These are phyloP conservation scores for Kappamyces sp. DNA, from an alignment of 192 early-diverging fungal species.

Conservation along the genomic window DNA sequence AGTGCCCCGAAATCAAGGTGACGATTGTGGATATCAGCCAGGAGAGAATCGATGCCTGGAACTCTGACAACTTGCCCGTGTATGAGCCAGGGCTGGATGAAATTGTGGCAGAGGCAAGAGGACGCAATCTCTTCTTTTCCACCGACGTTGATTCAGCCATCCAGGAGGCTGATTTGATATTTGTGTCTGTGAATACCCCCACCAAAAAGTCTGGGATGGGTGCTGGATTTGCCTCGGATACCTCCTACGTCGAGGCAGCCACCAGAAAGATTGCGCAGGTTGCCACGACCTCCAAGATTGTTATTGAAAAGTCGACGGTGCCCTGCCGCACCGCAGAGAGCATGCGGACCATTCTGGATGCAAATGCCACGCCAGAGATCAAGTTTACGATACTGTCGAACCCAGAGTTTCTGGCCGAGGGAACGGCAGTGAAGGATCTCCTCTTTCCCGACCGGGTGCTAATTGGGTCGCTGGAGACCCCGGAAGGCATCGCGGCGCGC, in stretches of 20 bases:
- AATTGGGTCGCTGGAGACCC: constrained; percentile 72
- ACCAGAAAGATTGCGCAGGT: constrained; percentile 76
- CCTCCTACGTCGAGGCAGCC: constrained; percentile 77
- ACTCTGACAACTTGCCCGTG: constrained; percentile 79
- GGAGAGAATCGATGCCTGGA: constrained; percentile 82
- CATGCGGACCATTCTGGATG: constrained; percentile 78
- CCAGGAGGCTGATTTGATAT: constrained; percentile 74
- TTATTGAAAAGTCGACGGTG: constrained; percentile 92
- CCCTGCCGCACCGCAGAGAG: constrained; percentile 84
- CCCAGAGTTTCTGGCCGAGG: constrained; percentile 94
- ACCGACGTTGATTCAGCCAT: constrained; percentile 77
- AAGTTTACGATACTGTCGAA: constrained; percentile 85
- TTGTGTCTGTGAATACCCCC: constrained; percentile 92
- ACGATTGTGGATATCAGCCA: constrained; percentile 84
- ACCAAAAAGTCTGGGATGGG: constrained; percentile 72
- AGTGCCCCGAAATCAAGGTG: constrained; percentile 81
- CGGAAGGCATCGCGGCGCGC: constrained; percentile 70
- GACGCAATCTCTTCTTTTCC: constrained; percentile 81
- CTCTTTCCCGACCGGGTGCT: constrained; percentile 83
- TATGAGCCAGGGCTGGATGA: constrained; percentile 90
- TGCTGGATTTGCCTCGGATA: constrained; percentile 75
- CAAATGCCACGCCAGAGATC: constrained; percentile 61
- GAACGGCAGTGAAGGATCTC: constrained; percentile 79
- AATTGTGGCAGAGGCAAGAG: constrained; percentile 66
- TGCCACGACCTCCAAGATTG: constrained; percentile 74